Evolutionary conservation across 495 filamentous ascomycete species (phyloP).

Genomic region (Daldinia bambusicola): DNA sequence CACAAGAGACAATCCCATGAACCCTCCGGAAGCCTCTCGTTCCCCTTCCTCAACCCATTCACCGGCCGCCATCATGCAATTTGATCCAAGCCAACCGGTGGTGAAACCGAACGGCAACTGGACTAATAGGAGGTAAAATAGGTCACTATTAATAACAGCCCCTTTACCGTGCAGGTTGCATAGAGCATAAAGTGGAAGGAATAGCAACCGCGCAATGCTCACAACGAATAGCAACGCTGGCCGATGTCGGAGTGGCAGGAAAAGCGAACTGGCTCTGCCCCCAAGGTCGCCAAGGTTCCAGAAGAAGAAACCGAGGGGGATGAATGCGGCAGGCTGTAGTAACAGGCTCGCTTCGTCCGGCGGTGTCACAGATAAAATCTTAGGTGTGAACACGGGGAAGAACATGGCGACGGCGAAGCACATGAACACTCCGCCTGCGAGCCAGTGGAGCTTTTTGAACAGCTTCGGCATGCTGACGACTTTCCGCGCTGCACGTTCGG

Average conservation of each 20-base stretch:
- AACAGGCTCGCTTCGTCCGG: slow-evolving; percentile 62
- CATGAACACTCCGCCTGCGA: slow-evolving; percentile 75
- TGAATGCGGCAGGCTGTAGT: slow-evolving; percentile 78
- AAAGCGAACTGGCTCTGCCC: slow-evolving; percentile 74
- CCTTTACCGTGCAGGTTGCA: slow-evolving; percentile 82
- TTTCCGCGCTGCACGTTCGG: slow-evolving; percentile 61
- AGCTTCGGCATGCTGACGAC: slow-evolving; percentile 72
- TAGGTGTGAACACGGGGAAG: slow-evolving; percentile 90
- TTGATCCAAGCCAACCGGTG: slow-evolving; percentile 86
- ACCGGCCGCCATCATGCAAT: slow-evolving; percentile 89
- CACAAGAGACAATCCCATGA: slow-evolving; percentile 91
- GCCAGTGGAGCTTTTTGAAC: slow-evolving; percentile 77
- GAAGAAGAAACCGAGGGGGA: slow-evolving; percentile 88
- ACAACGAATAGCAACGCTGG: slow-evolving; percentile 72
- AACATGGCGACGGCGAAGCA: slow-evolving; percentile 90
- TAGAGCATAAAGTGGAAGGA: slow-evolving; percentile 86
- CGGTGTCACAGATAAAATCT: slow-evolving; percentile 76
- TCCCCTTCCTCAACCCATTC: slow-evolving; percentile 82
- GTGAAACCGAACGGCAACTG: slow-evolving; percentile 84
- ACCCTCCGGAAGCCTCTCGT: slow-evolving; percentile 87
- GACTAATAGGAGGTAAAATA: slow-evolving; percentile 87
- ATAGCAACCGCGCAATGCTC: slow-evolving; percentile 69
- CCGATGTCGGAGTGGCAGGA: slow-evolving; percentile 66
- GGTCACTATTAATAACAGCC: slow-evolving; percentile 78
- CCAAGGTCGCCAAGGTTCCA: slow-evolving; percentile 92